Conservation (phyloP, 495 filamentous ascomycete genomes). For the Penicillium fimorum region DNA sequence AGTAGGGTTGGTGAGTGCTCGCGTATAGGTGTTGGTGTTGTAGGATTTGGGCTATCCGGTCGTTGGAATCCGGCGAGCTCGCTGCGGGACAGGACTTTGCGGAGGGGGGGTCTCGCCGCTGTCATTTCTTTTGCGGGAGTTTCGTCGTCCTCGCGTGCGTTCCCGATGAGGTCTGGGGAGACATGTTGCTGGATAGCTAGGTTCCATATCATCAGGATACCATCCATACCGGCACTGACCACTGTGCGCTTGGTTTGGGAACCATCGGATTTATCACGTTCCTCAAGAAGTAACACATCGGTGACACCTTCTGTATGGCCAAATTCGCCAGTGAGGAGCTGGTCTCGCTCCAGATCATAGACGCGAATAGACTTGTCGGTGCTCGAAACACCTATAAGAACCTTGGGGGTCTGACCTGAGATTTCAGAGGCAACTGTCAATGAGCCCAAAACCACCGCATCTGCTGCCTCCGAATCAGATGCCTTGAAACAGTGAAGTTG, state of each 20-base stretch:
- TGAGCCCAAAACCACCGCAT: conserved; percentile 78
- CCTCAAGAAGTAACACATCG: conserved; percentile 70
- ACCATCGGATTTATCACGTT: conserved; percentile 40
- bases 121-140: conserved; percentile 53
- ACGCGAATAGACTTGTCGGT: conserved; percentile 92
- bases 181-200: conserved; percentile 48
- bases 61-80: conserved; percentile 77
- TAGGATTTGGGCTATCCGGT: conserved; percentile 37
- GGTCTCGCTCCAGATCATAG: conserved; percentile 74
- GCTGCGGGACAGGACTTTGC: conserved; percentile 70
- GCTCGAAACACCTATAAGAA: conserved; percentile 81
- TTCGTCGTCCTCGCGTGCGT: conserved; percentile 35
- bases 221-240: conserved; percentile 77
- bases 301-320: conserved; percentile 92
- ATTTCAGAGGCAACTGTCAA: conserved; percentile 55
- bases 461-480: conserved; percentile 70
- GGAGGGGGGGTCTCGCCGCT: conserved; percentile 62
- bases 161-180: conserved; percentile 30
- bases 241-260: conserved; percentile 45
- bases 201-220: conserved; percentile 83
- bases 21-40: conserved; percentile 54
- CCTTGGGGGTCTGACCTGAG: conserved; percentile 41
- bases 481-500: conserved; percentile 73
- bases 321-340: conserved; percentile 81
- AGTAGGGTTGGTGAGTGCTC: conserved; percentile 64